Percentiles rank a stretch among this genome's conserved stretches.
These are phyloP conservation scores for Tricholoma sp. DNA, from an alignment of 768 basidiomycete species.

Conservation along the genomic window DNA sequence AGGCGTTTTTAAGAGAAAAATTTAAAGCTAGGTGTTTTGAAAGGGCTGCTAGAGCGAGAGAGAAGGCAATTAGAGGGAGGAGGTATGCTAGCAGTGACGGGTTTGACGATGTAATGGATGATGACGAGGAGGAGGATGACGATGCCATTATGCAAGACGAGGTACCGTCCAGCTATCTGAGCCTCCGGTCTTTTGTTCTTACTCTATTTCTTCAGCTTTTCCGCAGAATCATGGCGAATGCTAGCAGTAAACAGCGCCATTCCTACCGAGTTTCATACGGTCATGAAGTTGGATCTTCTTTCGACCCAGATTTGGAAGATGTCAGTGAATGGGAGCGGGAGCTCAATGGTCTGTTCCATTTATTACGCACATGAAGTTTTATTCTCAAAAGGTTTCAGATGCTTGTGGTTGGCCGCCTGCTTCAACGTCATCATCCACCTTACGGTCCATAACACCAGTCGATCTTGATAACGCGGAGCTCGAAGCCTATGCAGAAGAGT, in stretches of 20 bases:
- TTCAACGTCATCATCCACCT: background rate
- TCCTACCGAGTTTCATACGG: constrained; percentile 60
- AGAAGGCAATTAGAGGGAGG: constrained; percentile 38
- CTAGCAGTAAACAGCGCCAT: constrained; percentile 44
- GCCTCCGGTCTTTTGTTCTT: constrained; percentile 1
- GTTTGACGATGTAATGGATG: constrained; percentile 33
- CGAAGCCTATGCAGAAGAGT: constrained; percentile 54
- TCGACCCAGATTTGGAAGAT: constrained; percentile 71
- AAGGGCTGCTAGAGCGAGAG: constrained; percentile 52
- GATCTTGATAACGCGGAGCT: constrained; percentile 56
- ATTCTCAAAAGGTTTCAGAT: background rate
- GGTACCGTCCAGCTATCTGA: constrained; percentile 26
- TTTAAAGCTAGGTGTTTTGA: constrained; percentile 60
- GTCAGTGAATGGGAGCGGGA: constrained; percentile 55
- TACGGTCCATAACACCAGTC: constrained; percentile 28
- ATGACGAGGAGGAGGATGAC: constrained; percentile 53
- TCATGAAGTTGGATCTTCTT: constrained; percentile 67
- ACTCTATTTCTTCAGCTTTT: constrained; percentile 45
- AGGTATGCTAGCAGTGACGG: constrained; percentile 44
- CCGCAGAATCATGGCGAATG: constrained; percentile 55
- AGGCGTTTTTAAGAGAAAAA: constrained; percentile 50
- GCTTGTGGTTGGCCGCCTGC: background rate
- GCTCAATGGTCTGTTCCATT: constrained; percentile 33
- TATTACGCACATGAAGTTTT: background rate
- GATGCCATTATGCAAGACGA: constrained; percentile 59